phyloP scores from a whole-genome alignment of 2,329 filamentous ascomycete genomes.

The Alternaria ethzedia region DNA sequence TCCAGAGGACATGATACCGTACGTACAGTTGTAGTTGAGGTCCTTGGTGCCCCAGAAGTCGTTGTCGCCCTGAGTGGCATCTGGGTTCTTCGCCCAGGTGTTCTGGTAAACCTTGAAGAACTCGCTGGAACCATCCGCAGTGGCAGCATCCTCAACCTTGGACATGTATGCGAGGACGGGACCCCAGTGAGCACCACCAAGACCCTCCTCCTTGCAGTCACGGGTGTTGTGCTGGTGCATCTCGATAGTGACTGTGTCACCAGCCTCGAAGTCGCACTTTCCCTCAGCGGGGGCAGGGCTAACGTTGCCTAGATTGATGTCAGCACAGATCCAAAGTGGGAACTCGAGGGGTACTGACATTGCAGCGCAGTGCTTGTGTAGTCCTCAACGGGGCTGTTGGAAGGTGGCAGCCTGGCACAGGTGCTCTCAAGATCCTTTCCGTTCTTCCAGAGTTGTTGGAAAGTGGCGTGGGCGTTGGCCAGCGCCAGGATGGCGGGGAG shows the following conservation, averaged over 20 bases:
- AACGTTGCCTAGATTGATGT: slow-evolving; percentile 23
- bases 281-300: slow-evolving; percentile 33
- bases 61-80: slow-evolving; percentile 49
- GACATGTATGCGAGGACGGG: slow-evolving; percentile 61
- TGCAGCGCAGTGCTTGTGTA: slow-evolving; percentile 40
- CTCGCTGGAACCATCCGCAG: slow-evolving; percentile 54
- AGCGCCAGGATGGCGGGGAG: slow-evolving; percentile 35
- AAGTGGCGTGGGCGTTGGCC: slow-evolving; percentile 38
- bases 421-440: slow-evolving; percentile 39
- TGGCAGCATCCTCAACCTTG: slow-evolving; percentile 48
- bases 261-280: slow-evolving; percentile 34
- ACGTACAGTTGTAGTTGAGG: slow-evolving; percentile 47
- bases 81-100: slow-evolving; percentile 42
- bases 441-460: slow-evolving; percentile 41
- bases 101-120: slow-evolving; percentile 59
- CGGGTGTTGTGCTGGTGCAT: slow-evolving; percentile 39
- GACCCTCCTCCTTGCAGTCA: slow-evolving; percentile 29
- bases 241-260: slow-evolving; percentile 38
- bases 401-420: slow-evolving; percentile 33
- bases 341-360: slow-evolving; percentile 11
- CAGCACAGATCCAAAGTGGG: background rate
- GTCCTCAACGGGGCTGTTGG: slow-evolving; percentile 39
- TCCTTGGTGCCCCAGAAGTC: slow-evolving; percentile 53
- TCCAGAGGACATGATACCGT: too few relatives aligned
- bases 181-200: slow-evolving; percentile 55